A percentile compares a stretch with the other conserved stretches of the same genome.
Evolutionary conservation across 352 stramenopile genomes (phyloP).

Genomic region (Pythium grandisporangium): DNA sequence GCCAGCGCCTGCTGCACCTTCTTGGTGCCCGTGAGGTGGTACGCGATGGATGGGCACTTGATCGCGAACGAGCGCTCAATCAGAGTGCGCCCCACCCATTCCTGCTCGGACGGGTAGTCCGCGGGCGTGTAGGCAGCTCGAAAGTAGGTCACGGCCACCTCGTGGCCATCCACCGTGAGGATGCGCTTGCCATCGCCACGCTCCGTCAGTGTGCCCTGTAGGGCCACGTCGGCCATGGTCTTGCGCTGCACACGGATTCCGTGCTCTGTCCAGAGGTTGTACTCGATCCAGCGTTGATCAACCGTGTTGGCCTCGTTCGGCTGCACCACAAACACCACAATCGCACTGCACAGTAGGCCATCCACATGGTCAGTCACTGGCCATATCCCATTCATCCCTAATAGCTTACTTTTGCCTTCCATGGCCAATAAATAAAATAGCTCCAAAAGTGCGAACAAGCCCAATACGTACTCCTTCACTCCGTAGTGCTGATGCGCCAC

Average conservation of each 20-base stretch:
- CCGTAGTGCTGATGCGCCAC: constrained; percentile 63
- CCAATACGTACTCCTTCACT: constrained; percentile 43
- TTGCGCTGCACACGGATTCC: constrained; percentile 63
- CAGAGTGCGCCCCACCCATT: constrained; percentile 85
- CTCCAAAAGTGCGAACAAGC: not conserved
- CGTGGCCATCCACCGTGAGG: constrained; percentile 47
- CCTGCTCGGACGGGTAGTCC: constrained; percentile 89
- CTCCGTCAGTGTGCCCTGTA: constrained; percentile 21
- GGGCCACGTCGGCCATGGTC: constrained; percentile 61
- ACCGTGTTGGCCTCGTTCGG: constrained; percentile 84
- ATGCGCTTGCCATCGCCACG: constrained; percentile 21
- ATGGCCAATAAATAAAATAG: no score
- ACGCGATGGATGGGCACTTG: constrained; percentile 94
- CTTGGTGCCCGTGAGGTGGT: constrained; percentile 97
- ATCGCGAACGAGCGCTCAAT: constrained; percentile 90
- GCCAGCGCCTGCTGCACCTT: constrained; percentile 97
- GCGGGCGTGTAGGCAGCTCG: constrained; percentile 93
- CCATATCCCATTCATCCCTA: constrained; percentile 1
- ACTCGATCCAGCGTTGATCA: constrained; percentile 91
- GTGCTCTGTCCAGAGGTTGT: constrained; percentile 86
- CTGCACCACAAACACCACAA: constrained; percentile 90
- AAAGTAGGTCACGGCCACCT: constrained; percentile 95
- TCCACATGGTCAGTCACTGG: not conserved
- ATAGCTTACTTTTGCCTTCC: no score
- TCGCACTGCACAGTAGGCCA: constrained; percentile 20